These are phyloP conservation scores for Raphanus sativus DNA, from an alignment of 345 rosid species.

Conservation along the genomic window DNA sequence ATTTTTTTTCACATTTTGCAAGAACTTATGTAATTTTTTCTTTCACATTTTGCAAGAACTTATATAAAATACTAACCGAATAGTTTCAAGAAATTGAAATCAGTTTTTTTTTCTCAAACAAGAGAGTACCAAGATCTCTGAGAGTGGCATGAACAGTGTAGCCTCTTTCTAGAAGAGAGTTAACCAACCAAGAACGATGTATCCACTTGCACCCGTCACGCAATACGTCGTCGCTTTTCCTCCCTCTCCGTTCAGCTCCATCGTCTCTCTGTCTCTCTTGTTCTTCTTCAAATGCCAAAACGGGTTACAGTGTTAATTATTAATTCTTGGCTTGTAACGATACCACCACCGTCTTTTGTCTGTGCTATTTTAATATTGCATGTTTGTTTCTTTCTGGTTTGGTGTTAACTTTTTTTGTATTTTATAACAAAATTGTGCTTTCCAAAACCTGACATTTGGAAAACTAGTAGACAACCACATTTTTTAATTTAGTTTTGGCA, in stretches of 20 bases:
- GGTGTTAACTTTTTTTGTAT: neutral
- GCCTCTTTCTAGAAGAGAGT: constrained; percentile 62
- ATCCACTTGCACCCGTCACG: constrained; percentile 79
- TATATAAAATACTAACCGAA: neutral
- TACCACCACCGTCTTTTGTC: neutral
- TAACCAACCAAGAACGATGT: constrained; percentile 75
- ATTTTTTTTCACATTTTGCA: no score
- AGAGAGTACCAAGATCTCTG: constrained; percentile 55
- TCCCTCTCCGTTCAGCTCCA: constrained; percentile 14
- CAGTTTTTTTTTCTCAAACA: neutral
- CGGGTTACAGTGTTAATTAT: neutral
- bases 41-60: neutral
- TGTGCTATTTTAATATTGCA: neutral
- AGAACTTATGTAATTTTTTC: no score
- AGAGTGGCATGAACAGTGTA: constrained; percentile 69
- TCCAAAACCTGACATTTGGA: constrained; percentile 9
- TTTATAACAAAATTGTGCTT: constrained; percentile 4
- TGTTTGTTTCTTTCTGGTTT: neutral
- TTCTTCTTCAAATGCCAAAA: neutral
- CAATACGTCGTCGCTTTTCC: constrained; percentile 47
- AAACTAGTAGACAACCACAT: constrained; percentile 3
- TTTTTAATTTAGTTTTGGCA: constrained; percentile 5
- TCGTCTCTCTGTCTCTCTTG: neutral
- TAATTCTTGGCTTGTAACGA: constrained; percentile 20
- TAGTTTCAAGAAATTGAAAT: neutral